A percentile compares a stretch with the other conserved stretches of the same genome.
Conservation (phyloP, 345 rosid genomes). For the Citrus hindsii region DNA sequence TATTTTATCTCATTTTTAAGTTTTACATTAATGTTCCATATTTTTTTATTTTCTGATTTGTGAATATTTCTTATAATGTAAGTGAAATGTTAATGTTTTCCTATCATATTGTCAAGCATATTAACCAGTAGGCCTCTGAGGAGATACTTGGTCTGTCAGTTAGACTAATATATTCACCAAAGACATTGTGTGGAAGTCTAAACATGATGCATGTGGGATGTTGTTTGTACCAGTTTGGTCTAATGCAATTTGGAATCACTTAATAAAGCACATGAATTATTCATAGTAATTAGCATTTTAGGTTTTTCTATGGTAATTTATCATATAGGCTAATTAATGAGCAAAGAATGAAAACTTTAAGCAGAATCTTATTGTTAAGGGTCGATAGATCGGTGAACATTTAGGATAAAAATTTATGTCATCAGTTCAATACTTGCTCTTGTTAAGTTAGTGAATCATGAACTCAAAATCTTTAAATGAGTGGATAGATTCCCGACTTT, state of each 20-base stretch:
- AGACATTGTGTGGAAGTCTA: not conserved
- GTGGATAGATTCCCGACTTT: not conserved
- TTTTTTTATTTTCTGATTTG: not conserved
- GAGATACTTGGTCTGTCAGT: not conserved
- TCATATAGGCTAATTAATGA: not conserved
- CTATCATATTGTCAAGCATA: not conserved
- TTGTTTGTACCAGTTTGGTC: not conserved
- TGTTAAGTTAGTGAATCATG: not conserved
- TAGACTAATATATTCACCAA: not conserved
- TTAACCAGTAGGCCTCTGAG: not conserved
- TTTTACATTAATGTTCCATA: not conserved
- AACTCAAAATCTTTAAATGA: not conserved
- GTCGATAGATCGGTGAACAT: not conserved
- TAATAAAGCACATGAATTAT: not conserved
- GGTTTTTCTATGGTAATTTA: not conserved
- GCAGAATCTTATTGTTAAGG: not conserved
- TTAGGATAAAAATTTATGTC: not conserved
- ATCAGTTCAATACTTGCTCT: not conserved
- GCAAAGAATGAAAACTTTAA: not conserved
- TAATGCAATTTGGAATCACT: not conserved
- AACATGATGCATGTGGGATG: not conserved
- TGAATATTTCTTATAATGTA: not conserved
- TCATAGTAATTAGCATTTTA: not conserved
- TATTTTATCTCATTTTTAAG: not conserved
- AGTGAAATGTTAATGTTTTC: not conserved